Base-by-base conservation (phyloP, 805 yeast species). In the Debaryomyces hansenii region DNA sequence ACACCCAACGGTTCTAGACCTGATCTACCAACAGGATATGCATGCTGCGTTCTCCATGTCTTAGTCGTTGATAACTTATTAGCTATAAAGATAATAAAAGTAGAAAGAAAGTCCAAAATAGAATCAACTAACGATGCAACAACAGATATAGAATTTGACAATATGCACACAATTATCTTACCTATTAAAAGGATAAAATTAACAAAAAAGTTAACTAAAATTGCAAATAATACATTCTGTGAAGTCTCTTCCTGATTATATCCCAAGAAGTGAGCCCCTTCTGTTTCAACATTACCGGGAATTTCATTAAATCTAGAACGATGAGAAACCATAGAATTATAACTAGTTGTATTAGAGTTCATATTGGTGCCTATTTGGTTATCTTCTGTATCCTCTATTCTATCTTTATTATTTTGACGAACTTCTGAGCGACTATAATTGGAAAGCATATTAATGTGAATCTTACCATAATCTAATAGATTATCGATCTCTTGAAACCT, bases 121-220 rank as follows among this genome's bases (percentile, higher is more conserved):
- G 92, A 86, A 66, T 87, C 95, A 35, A 87, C 84, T 51, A 87
- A 75, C 1, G 94, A 86, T 0, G 95, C 95, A 42, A 87, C 70
- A 40, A 87, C 79, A 5, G 94, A 86, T 52, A 87, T 79, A 9
- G 95, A 87, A 58, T 71, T 75, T 0, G 92, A 83, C 58, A 83
- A 66, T n/a, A 80, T 50, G 1, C 83, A 80, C 20, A 85, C 89
- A 10, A 75, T 67, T 3, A 75, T 48, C 57, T 87, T 87, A 2
- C 87, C 90, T 1, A 77, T 37, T 42, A 87, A 66, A 43, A 87
- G 69, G 1, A 84, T 45, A 34, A 82, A 61, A 59, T 87, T 87
- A 46, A 85, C 68, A 33, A 72, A 62, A 55, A 86, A 82, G 52
- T 86, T 87, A 36, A 85, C 77, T 55, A 78, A 59, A 45, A 87